Conservation (phyloP, 2,329 filamentous ascomycete species). For the Fusarium cicatricum region DNA sequence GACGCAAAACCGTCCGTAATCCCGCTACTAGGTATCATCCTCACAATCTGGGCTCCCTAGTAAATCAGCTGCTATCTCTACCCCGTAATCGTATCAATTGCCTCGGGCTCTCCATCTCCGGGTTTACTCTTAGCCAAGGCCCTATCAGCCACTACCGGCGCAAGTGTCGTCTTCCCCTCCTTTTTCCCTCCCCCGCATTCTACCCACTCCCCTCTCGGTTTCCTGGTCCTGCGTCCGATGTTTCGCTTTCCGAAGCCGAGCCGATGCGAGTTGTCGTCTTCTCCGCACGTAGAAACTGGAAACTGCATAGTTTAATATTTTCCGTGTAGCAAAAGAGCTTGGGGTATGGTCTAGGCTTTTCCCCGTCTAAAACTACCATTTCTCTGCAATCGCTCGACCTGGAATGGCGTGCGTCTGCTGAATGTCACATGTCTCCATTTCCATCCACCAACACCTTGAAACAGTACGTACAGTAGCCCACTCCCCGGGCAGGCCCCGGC, state of each 20-base stretch:
- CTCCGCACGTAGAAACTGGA: neutral
- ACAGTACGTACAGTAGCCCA: neutral
- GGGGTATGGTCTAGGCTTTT: neutral
- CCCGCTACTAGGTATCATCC: too few relatives aligned
- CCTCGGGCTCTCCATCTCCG: conserved; percentile 2
- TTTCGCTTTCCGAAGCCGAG: conserved; percentile 10
- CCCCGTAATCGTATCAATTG: conserved; percentile 10
- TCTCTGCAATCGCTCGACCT: neutral
- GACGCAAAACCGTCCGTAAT: too few relatives aligned
- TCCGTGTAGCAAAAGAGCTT: too few relatives aligned
- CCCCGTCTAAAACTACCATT: neutral
- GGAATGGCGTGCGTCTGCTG: conserved; percentile 26
- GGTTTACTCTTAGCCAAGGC: neutral
- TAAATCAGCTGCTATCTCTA: too few relatives aligned
- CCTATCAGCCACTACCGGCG: neutral
- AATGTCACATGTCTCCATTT: conserved; percentile 31
- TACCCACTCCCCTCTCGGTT: conserved; percentile 1
- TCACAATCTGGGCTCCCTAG: too few relatives aligned
- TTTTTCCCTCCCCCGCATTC: conserved; percentile 19
- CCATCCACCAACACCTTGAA: neutral
- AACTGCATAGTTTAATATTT: too few relatives aligned
- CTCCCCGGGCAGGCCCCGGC: neutral
- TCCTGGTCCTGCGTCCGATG: neutral
- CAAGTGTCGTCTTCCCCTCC: conserved; percentile 4
- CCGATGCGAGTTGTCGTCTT: conserved; percentile 10